Percentiles rank a stretch among this genome's conserved stretches.
phyloP scores from a whole-genome alignment of 495 filamentous ascomycete genomes.

The Symbiotaphrina buchneri region DNA sequence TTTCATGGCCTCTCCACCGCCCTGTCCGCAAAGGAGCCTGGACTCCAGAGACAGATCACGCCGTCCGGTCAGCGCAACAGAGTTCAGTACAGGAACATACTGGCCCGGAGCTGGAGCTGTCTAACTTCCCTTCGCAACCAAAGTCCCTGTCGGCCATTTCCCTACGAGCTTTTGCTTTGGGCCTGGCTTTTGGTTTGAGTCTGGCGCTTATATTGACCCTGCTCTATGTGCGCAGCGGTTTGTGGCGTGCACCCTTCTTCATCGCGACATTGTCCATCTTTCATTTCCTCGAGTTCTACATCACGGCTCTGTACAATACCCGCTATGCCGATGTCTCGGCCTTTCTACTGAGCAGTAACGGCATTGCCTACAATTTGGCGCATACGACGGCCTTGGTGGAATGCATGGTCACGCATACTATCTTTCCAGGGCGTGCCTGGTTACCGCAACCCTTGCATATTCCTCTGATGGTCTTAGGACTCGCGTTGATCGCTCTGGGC shows the following conservation, averaged over 20 bases:
- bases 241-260: slow-evolving; percentile 79
- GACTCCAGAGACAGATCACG: no score
- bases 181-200: slow-evolving; percentile 21
- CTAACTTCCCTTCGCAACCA: no score
- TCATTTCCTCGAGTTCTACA: slow-evolving; percentile 92
- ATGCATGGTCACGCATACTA: slow-evolving; percentile 28
- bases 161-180: slow-evolving; percentile 41
- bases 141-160: slow-evolving; percentile 67
- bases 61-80: no score
- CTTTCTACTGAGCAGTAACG: slow-evolving; percentile 75
- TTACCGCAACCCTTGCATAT: slow-evolving; percentile 6
- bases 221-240: slow-evolving; percentile 16
- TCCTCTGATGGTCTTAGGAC: slow-evolving; percentile 20
- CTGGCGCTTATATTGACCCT: slow-evolving; percentile 27
- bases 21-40: no score
- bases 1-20: no score
- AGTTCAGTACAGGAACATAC: no score
- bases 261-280: slow-evolving; percentile 51
- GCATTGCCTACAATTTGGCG: slow-evolving; percentile 63
- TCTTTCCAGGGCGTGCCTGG: neutral
- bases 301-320: slow-evolving; percentile 68
- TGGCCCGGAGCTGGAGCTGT: no score
- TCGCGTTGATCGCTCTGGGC: slow-evolving; percentile 41
- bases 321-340: slow-evolving; percentile 40
- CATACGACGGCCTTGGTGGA: slow-evolving; percentile 54